Evolutionary conservation across 2,329 filamentous ascomycete genomes (phyloP).

Genomic region (Cladorrhinum sp.): DNA sequence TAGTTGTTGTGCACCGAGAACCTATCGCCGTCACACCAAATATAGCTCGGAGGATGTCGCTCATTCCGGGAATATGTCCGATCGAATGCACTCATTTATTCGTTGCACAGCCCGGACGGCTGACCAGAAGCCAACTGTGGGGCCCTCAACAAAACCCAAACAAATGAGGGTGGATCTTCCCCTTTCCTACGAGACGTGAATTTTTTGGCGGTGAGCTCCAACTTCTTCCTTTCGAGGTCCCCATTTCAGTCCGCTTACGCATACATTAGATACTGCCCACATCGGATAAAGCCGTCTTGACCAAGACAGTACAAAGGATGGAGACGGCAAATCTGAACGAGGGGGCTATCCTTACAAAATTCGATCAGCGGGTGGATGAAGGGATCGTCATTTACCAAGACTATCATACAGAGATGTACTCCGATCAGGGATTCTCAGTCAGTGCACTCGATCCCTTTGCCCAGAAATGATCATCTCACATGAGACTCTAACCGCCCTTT

Average conservation of each 20-base stretch:
- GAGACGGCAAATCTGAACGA: constrained; percentile 12
- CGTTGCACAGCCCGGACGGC: neutral
- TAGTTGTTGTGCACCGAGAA: neutral
- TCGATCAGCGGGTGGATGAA: constrained; percentile 24
- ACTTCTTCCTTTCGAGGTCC: neutral
- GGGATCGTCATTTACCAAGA: constrained; percentile 26
- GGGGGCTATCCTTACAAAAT: constrained; percentile 21
- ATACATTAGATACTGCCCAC: no score
- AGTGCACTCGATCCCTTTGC: neutral
- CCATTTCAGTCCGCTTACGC: neutral
- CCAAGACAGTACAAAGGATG: neutral
- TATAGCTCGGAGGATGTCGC: neutral
- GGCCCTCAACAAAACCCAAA: neutral
- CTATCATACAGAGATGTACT: constrained; percentile 6
- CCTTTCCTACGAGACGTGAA: neutral
- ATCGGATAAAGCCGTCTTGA: neutral
- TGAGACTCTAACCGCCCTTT: constrained; percentile 6
- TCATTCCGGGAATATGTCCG: neutral
- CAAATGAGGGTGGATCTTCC: neutral
- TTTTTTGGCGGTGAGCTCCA: neutral
- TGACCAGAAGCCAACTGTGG: neutral
- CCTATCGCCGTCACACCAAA: neutral
- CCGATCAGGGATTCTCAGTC: constrained; percentile 24
- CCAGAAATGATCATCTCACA: constrained; percentile 10
- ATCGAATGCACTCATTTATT: neutral